Conservation (phyloP, 2,329 filamentous ascomycete species). For the Trichocomaceae sp. region DNA sequence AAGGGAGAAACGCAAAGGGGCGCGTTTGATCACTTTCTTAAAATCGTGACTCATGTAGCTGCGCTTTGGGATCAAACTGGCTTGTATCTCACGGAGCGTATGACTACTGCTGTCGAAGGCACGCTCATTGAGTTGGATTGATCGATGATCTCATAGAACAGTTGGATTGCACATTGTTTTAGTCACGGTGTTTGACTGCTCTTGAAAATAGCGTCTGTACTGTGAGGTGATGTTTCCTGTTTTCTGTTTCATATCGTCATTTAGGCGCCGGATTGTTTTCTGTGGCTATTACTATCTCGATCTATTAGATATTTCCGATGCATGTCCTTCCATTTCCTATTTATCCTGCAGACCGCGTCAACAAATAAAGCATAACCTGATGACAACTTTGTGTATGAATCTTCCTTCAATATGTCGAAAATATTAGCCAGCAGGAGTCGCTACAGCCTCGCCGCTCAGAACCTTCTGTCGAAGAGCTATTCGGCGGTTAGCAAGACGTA, state of each 20-base stretch:
- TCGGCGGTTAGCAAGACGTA: slow-evolving; percentile 17
- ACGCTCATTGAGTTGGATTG: slow-evolving; percentile 6
- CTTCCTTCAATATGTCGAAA: background rate
- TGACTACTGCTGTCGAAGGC: background rate
- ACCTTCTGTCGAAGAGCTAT: slow-evolving; percentile 45
- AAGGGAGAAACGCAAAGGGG: slow-evolving; percentile 12
- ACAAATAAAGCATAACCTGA: background rate
- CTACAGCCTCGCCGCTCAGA: slow-evolving; percentile 37
- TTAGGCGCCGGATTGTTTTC: background rate
- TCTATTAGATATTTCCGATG: background rate
- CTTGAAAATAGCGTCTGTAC: background rate
- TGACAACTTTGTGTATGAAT: background rate
- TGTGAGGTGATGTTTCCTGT: background rate
- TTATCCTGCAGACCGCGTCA: background rate
- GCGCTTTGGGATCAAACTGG: slow-evolving; percentile 22
- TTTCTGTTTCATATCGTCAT: background rate
- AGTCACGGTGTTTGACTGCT: background rate
- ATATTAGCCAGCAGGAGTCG: slow-evolving; percentile 22
- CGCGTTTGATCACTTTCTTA: slow-evolving; percentile 33
- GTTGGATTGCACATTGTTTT: background rate
- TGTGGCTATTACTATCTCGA: background rate
- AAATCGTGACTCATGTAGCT: slow-evolving; percentile 28
- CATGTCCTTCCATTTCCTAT: background rate
- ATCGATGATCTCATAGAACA: background rate
- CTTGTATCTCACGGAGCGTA: background rate